Percentiles rank a stretch among this genome's conserved stretches.
phyloP scores from a whole-genome alignment of 257 asterid genomes.

The Scutellaria galericulata region DNA sequence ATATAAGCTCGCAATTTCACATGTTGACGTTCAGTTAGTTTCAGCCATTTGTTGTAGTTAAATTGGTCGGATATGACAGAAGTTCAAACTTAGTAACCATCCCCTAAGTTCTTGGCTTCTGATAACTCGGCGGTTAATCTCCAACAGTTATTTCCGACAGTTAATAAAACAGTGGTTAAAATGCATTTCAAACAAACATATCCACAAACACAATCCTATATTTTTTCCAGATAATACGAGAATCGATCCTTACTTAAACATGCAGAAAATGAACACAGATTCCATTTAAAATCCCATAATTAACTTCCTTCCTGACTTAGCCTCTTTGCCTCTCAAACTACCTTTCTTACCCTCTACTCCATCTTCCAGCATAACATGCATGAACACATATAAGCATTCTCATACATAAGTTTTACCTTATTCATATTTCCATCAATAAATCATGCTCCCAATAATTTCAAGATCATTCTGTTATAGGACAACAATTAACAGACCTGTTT shows the following conservation, averaged over 20 bases:
- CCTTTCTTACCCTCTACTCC: slow-evolving; percentile 53
- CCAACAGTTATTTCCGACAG: slow-evolving; percentile 42
- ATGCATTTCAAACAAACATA: slow-evolving; percentile 37
- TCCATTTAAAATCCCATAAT: slow-evolving; percentile 10
- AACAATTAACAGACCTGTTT: slow-evolving; percentile 39
- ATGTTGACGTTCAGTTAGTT: too few relatives aligned
- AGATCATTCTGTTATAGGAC: slow-evolving; percentile 37
- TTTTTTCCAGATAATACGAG: background rate
- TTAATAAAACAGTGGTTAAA: slow-evolving; percentile 48
- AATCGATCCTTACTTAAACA: slow-evolving; percentile 22
- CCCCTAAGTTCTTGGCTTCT: slow-evolving; percentile 41
- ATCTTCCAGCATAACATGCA: slow-evolving; percentile 34
- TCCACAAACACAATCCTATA: slow-evolving; percentile 37
- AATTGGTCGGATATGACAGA: too few relatives aligned
- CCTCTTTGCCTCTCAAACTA: slow-evolving; percentile 36
- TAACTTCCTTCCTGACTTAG: slow-evolving; percentile 15
- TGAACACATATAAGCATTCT: slow-evolving; percentile 22
- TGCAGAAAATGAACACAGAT: slow-evolving; percentile 22
- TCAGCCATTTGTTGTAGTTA: too few relatives aligned
- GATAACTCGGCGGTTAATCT: slow-evolving; percentile 42
- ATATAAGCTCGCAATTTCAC: too few relatives aligned
- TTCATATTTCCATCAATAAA: background rate
- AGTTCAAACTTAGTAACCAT: background rate
- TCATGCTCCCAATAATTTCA: slow-evolving; percentile 31
- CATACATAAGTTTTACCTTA: background rate